Evolutionary conservation across 257 asterid genomes (phyloP).

Genomic region (Nemophila menziesii): DNA sequence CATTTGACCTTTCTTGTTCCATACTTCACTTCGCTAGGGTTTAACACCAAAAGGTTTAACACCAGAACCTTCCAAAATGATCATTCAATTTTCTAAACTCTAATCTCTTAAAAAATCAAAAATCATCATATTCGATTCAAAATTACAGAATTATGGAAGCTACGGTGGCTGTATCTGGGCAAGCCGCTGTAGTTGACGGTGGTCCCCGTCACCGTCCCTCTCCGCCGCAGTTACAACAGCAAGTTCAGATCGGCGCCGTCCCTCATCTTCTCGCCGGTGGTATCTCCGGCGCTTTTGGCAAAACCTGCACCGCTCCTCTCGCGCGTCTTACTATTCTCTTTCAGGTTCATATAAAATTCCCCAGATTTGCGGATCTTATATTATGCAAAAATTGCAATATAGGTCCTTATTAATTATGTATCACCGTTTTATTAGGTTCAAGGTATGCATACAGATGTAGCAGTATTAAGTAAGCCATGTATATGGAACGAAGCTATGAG

Average conservation of each 20-base stretch:
- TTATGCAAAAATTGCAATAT: too few relatives aligned
- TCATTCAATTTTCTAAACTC: background rate
- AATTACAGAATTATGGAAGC: conserved; percentile 47
- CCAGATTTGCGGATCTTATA: too few relatives aligned
- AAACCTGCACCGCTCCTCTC: conserved; percentile 90
- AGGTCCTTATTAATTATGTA: too few relatives aligned
- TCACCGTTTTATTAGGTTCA: conserved; percentile 46
- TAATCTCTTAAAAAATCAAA: background rate
- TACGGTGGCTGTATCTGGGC: conserved; percentile 44
- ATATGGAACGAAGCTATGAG: conserved; percentile 67
- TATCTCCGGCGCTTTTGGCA: conserved; percentile 88
- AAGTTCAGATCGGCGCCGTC: conserved; percentile 64
- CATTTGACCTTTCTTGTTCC: background rate
- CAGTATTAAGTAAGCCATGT: conserved; percentile 58
- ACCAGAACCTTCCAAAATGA: background rate
- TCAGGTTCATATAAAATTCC: conserved; percentile 36
- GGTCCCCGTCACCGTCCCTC: conserved; percentile 38
- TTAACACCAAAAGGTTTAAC: background rate
- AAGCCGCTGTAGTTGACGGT: conserved; percentile 47
- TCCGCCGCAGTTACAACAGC: conserved; percentile 36
- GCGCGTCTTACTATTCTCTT: conserved; percentile 92
- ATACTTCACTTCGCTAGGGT: background rate
- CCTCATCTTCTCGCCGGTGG: conserved; percentile 95
- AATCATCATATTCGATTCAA: background rate
- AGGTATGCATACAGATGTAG: conserved; percentile 92